These are phyloP conservation scores for Aspergillus aculeatus DNA, from an alignment of 2,329 filamentous ascomycete genomes.

Conservation along the genomic window DNA sequence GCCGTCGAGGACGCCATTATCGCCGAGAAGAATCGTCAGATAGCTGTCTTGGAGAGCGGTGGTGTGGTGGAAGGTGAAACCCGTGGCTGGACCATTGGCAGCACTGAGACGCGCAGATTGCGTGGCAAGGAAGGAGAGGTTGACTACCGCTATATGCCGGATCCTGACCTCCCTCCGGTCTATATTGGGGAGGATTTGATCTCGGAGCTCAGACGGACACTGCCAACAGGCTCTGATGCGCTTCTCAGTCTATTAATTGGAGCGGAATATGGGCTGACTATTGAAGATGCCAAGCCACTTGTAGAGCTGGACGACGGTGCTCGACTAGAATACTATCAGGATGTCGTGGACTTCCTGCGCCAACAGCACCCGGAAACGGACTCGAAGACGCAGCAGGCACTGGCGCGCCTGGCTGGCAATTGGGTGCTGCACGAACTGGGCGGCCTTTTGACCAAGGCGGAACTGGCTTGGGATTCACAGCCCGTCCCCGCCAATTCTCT, in stretches of 20 bases:
- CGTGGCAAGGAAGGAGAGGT: conserved; percentile 95
- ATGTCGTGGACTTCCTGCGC: conserved; percentile 42
- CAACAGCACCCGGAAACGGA: conserved; percentile 26
- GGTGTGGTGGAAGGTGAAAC: conserved; percentile 80
- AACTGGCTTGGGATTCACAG: conserved; percentile 42
- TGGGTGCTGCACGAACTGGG: conserved; percentile 77
- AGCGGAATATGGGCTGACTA: conserved; percentile 63
- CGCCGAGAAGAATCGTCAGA: conserved; percentile 86
- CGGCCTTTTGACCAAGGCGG: conserved; percentile 58
- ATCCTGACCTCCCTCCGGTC: conserved; percentile 82
- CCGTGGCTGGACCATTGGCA: conserved; percentile 85
- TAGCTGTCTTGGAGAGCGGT: conserved; percentile 72
- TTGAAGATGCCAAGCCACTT: conserved; percentile 81
- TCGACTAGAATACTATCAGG: conserved; percentile 73
- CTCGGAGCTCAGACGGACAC: conserved; percentile 57
- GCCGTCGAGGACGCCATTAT: conserved; percentile 93
- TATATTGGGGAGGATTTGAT: conserved; percentile 71
- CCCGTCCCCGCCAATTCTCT: conserved; percentile 44
- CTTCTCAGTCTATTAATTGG: conserved; percentile 63
- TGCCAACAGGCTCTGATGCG: conserved; percentile 72
- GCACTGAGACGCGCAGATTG: conserved; percentile 74
- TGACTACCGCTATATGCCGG: conserved; percentile 98
- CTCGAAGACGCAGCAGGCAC: conserved; percentile 28
- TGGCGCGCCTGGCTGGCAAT: conserved; percentile 57
- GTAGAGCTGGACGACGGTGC: conserved; percentile 74